phyloP scores from a whole-genome alignment of 2,329 filamentous ascomycete genomes.

The Colletotrichum theobromicola region DNA sequence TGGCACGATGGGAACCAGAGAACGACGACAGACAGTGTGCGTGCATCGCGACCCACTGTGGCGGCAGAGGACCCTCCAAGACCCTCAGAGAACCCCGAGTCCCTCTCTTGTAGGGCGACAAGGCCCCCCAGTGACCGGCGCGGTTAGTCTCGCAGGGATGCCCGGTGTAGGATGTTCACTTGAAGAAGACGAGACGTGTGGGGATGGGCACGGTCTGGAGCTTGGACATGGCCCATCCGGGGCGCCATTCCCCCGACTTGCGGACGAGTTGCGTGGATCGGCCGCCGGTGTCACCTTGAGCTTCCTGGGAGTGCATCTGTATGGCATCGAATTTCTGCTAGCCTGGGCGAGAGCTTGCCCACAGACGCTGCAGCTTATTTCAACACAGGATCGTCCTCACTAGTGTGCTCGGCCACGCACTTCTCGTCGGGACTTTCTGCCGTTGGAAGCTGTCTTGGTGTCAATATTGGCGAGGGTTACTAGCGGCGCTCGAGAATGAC shows the following conservation, averaged over 20 bases:
- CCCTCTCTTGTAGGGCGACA: not conserved
- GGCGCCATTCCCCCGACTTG: slow-evolving; percentile 1
- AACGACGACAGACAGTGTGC: not conserved
- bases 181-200: slow-evolving; percentile 18
- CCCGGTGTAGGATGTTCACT: not conserved
- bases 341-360: not conserved
- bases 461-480: not conserved
- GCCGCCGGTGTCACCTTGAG: slow-evolving; percentile 9
- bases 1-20: not conserved
- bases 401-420: not conserved
- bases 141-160: slow-evolving; percentile 10
- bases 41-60: not conserved
- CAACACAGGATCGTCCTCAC: not conserved
- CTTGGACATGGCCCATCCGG: slow-evolving; percentile 7
- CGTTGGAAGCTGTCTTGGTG: not conserved
- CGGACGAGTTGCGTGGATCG: slow-evolving; percentile 6
- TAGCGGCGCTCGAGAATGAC: not conserved
- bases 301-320: not conserved
- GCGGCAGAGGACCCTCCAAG: not conserved
- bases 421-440: not conserved
- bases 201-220: slow-evolving; percentile 19
- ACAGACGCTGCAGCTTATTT: not conserved
- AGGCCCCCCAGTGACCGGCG: not conserved
- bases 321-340: not conserved
- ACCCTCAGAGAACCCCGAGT: not conserved